Evolutionary conservation across 371 early-diverging fungal species (phyloP).

Genomic region (Mucor irregularis): DNA sequence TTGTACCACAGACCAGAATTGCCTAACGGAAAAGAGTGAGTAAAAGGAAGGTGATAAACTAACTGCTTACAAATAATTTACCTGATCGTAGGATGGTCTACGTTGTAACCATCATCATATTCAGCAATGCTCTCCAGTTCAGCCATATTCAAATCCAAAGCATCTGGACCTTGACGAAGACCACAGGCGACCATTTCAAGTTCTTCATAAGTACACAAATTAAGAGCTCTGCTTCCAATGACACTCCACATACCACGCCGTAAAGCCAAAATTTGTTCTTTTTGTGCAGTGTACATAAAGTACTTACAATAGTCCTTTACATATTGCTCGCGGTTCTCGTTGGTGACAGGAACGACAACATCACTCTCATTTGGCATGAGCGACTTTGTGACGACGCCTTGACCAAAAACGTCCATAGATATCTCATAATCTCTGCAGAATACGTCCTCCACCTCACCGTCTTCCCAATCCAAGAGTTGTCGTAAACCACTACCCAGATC

Average conservation of each 20-base stretch:
- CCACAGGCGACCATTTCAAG: conserved; percentile 60
- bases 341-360: conserved; percentile 71
- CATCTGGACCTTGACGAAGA: conserved; percentile 41
- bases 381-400: conserved; percentile 62
- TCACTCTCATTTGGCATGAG: conserved; percentile 68
- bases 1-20: conserved; percentile 92
- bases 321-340: conserved; percentile 70
- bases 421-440: conserved; percentile 86
- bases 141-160: conserved; percentile 63
- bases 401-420: conserved; percentile 75
- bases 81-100: conserved; percentile 55
- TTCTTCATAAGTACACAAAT: conserved; percentile 40
- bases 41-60: neutral
- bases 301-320: conserved; percentile 77
- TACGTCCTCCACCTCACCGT: conserved; percentile 80
- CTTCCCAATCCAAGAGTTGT: conserved; percentile 71
- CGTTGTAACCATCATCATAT: conserved; percentile 79
- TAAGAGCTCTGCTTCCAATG: conserved; percentile 59
- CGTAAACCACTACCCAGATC: conserved; percentile 66
- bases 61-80: conserved; percentile 13
- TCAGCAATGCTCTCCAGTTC: conserved; percentile 77
- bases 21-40: conserved; percentile 15
- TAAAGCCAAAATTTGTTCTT: conserved; percentile 68
- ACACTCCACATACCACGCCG: conserved; percentile 73
- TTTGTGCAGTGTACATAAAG: conserved; percentile 61